Conservation (phyloP, 352 stramenopile genomes). For the Phytophthora sojae region DNA sequence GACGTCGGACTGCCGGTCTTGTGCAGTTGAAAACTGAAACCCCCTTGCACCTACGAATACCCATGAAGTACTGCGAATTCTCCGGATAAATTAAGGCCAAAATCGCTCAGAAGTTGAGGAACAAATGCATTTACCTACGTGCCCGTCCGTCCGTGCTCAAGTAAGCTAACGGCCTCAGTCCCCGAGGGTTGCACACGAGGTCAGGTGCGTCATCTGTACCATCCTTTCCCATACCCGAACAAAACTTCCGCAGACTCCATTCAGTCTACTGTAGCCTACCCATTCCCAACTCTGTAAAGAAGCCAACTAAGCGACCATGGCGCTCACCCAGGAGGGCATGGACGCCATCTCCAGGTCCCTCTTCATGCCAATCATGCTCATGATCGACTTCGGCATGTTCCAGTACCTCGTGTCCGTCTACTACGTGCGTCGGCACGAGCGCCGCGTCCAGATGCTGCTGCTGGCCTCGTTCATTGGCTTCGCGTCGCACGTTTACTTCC, state of each 20-base stretch:
- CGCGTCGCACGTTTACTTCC: conserved; percentile 25
- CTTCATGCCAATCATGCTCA: conserved; percentile 23
- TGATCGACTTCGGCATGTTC: conserved; percentile 25
- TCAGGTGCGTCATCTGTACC: background rate
- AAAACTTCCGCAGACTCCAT: background rate
- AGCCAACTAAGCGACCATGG: conserved; percentile 4
- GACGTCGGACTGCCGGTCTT: too few relatives aligned
- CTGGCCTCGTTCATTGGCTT: conserved; percentile 34
- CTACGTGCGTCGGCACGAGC: conserved; percentile 22
- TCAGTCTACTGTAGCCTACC: background rate
- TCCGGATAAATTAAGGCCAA: background rate
- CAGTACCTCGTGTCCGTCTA: conserved; percentile 26
- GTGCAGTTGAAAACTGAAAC: too few relatives aligned
- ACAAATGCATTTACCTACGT: background rate
- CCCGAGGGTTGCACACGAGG: background rate
- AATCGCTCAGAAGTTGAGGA: conserved; percentile 3
- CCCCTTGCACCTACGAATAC: background rate
- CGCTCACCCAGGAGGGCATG: conserved; percentile 17
- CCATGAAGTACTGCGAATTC: background rate
- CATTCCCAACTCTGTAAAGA: background rate
- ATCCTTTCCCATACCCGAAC: background rate
- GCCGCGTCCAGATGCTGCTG: conserved; percentile 21
- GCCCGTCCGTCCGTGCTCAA: background rate
- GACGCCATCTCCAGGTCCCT: conserved; percentile 10
- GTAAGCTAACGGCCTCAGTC: background rate